Evolutionary conservation across 306 rosid genomes (phyloP).

Genomic region (Glycyrrhiza uralensis): DNA sequence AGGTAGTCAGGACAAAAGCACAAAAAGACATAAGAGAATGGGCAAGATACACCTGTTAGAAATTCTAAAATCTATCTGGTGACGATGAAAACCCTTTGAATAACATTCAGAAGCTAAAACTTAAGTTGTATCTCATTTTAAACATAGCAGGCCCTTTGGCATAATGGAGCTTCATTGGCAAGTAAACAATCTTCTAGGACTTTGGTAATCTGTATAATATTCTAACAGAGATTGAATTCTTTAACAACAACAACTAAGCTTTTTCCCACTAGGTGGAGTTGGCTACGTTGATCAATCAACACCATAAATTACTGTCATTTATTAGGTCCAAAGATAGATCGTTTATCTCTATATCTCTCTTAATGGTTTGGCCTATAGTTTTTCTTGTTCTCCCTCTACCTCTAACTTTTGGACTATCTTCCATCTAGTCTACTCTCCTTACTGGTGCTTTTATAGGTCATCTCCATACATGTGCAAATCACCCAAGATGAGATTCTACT

Average conservation of each 20-base stretch:
- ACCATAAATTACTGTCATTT: not conserved
- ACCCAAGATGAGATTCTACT: not conserved
- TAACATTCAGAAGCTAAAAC: not conserved
- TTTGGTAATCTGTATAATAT: not conserved
- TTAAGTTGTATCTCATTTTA: not conserved
- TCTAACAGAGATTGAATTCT: not conserved
- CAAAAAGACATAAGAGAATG: not conserved
- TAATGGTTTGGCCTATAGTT: not conserved
- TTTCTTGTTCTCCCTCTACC: not conserved
- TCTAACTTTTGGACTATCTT: not conserved
- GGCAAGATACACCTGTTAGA: not conserved
- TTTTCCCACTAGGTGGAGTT: not conserved
- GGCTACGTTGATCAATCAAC: not conserved
- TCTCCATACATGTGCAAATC: not conserved
- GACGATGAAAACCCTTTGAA: not conserved
- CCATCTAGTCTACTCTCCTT: not conserved
- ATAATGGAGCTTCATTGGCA: not conserved
- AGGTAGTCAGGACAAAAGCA: constrained; percentile 19
- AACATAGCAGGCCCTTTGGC: constrained; percentile 4
- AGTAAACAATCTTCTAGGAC: constrained; percentile 3
- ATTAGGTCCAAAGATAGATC: not conserved
- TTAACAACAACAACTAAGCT: not conserved
- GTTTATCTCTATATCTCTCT: not conserved
- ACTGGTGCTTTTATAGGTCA: not conserved
- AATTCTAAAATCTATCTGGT: not conserved